A percentile compares a stretch with the other conserved stretches of the same genome.
These are phyloP conservation scores for Schizosaccharomyces lindneri DNA, from an alignment of 805 yeast species.

Conservation along the genomic window DNA sequence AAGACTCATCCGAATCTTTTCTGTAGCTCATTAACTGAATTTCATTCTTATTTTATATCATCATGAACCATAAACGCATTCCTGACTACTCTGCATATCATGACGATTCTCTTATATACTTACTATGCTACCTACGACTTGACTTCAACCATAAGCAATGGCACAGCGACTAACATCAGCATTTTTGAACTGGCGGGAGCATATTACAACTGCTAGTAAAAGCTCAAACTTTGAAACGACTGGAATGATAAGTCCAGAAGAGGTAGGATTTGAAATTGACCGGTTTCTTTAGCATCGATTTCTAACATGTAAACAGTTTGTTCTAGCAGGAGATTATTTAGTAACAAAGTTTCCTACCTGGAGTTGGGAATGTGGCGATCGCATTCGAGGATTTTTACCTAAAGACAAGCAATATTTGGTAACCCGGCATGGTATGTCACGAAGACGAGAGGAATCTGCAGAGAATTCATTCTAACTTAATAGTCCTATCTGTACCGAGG, in stretches of 20 bases:
- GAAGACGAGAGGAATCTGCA: constrained; percentile 27
- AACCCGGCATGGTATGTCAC: constrained; percentile 74
- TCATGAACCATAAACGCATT: not conserved
- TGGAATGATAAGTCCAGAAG: constrained; percentile 89
- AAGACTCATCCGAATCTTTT: too few relatives aligned
- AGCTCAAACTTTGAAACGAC: constrained; percentile 63
- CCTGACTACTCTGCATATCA: not conserved
- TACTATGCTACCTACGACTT: not conserved
- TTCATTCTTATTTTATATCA: too few relatives aligned
- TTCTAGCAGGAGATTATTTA: constrained; percentile 77
- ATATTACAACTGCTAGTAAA: constrained; percentile 72
- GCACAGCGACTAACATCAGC: constrained; percentile 39
- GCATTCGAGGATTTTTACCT: constrained; percentile 48
- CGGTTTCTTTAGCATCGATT: not conserved
- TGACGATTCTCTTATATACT: not conserved
- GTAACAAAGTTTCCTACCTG: constrained; percentile 87
- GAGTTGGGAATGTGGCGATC: constrained; percentile 43
- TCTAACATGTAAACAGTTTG: constrained; percentile 22
- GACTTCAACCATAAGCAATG: not conserved
- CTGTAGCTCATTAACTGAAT: too few relatives aligned
- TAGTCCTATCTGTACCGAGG: not conserved
- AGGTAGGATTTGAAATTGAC: constrained; percentile 11
- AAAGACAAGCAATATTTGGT: constrained; percentile 65
- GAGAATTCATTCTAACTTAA: constrained; percentile 13
- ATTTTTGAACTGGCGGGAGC: constrained; percentile 66